Base-by-base conservation (phyloP, 495 filamentous ascomycete species). In the Mytilinidion resinicola region DNA sequence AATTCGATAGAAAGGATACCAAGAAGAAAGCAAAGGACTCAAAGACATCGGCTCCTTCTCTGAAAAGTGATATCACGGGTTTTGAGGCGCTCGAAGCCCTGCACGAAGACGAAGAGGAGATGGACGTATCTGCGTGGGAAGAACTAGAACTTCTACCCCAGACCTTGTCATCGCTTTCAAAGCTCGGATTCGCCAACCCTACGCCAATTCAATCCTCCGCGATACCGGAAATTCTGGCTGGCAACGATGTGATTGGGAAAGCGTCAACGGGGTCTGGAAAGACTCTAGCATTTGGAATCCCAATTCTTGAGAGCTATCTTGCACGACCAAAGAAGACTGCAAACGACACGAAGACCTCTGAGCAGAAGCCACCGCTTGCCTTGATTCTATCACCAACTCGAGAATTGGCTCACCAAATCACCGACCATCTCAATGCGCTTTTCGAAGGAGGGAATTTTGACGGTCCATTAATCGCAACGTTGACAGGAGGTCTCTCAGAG, bases 371-470 rank as follows among this genome's bases (percentile, higher is more conserved):
- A 0, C 89, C 91, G 0, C 78, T 86, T n/a, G 91, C 93, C 1
- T 71, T 98, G n/a, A 83, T 98, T 43, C 78, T 98, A 4, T 90
- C 91, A 0, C 93, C 93, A 0, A 97, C 93, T 1, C 76, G 93
- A 73, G 93, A 98, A 70, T 74, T 98, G 57, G 93, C 93, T 1
- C 89, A 96, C 72, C 93, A 98, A 72, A 76, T 98, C 41, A 76
- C 82, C 9, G 82, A 85, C 21, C 93, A 98, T 69, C 80, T 98
- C 49, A 85, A 79, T 25, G 78, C 84, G 3, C 75, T 98, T 15
- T 87, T 81, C 53, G 75, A 72, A 0, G 69, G 78, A 47, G 79
- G 81, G 0, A 78, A 85, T 3, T 75, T 81, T 9, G 74, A 75
- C 1, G 78, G 79, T 51, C 79, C 84, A 1, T 82, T 80, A 15